Base-by-base conservation (phyloP, 148 eudicot species). In the Vaccinium darrowii region DNA sequence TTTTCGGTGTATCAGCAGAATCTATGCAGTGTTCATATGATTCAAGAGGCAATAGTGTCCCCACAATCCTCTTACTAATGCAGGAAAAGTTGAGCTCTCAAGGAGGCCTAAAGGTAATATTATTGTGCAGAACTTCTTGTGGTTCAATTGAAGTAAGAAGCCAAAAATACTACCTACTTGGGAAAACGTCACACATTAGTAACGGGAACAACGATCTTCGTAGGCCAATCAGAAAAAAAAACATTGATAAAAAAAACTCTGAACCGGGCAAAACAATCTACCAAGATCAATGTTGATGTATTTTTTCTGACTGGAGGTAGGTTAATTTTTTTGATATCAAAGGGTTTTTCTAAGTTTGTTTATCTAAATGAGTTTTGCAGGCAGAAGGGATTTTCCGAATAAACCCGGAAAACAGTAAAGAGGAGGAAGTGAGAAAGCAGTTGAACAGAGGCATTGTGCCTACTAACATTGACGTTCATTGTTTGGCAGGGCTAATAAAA, bases 331-430 rank as follows among this genome's bases (percentile, higher is more conserved):
- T 27, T 27, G 27, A 27, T 27, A 27, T 27, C 27, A 27, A 27
- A 27, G 27, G 27, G 27, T 27, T 27, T 27, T 27, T 27, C 0
- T 27, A 27, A 27, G 27, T 27, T 27, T 27, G 27, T 27, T 33
- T 86, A 9, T 75, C 43, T 25, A 43, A 9, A 51, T 33, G 36
- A 2, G 14, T 84, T 86, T 43, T 86, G 82, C 77, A 96, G 98
- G 94, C 95, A 1, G 98, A 96, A 89, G 98, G 98, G 58, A 94
- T 96, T 82, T 96, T 96, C 83, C 93, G 98, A 6, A 96, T 94
- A 86, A 94, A 96, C 87, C 96, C 98, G 0, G 98, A 96, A 86
- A 96, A 94, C 79, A 89, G 96, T 84, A 88, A 91, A 84, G 98
- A 93, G 86, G 92, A 93, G 81, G 88, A 88, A 50, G 96, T 94